Conservation (phyloP, 1,284 basidiomycete genomes). For the Boletus holoroseus region DNA sequence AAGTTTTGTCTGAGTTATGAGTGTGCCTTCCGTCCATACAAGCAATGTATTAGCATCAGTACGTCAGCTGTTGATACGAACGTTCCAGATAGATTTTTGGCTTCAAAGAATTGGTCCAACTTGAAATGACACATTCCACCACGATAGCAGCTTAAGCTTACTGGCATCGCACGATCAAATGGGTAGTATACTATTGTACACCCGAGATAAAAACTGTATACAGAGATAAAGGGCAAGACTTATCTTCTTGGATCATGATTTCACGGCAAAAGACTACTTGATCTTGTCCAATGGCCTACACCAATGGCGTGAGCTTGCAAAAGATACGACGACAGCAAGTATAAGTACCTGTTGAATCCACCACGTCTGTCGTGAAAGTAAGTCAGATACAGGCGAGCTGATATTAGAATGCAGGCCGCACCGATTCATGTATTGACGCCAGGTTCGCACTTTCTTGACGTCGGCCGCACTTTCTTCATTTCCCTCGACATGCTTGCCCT, state of each 20-base stretch:
- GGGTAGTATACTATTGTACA: neutral
- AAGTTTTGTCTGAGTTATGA: constrained; percentile 16
- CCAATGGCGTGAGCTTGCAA: constrained; percentile 13
- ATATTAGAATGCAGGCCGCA: constrained; percentile 29
- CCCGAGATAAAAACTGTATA: constrained; percentile 14
- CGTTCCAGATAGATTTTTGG: constrained; percentile 23
- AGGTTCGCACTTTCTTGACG: constrained; percentile 87
- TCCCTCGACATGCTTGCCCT: constrained; percentile 77
- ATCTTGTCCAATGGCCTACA: constrained; percentile 65
- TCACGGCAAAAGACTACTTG: constrained; percentile 39
- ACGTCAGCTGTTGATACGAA: constrained; percentile 25
- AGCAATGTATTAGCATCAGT: constrained; percentile 28
- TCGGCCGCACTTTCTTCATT: constrained; percentile 74
- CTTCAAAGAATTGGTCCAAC: constrained; percentile 11
- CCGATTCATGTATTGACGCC: constrained; percentile 97
- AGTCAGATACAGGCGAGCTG: constrained; percentile 9
- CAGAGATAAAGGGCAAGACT: constrained; percentile 16
- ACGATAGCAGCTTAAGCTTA: neutral
- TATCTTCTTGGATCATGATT: constrained; percentile 15
- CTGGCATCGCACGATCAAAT: neutral
- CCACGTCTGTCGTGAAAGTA: constrained; percentile 54
- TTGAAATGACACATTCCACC: constrained; percentile 5
- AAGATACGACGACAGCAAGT: constrained; percentile 3
- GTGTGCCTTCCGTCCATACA: constrained; percentile 16
- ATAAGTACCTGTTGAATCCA: constrained; percentile 80